phyloP scores from a whole-genome alignment of 352 stramenopile genomes.

The Globisporangium takayamanum region DNA sequence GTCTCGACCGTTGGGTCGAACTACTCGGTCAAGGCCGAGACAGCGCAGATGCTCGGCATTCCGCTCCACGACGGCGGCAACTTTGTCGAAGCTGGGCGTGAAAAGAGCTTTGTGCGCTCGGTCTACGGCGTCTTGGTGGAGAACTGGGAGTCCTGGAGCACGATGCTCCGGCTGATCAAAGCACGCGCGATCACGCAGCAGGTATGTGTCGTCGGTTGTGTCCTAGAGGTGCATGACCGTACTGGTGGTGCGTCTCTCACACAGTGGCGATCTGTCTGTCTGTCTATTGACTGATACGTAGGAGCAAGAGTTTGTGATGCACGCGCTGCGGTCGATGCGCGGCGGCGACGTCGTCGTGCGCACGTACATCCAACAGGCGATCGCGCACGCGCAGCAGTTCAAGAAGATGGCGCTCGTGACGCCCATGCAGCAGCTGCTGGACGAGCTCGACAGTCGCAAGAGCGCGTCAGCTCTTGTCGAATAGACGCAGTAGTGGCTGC shows the following conservation, averaged over 20 bases:
- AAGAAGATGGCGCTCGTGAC: slow-evolving; percentile 54
- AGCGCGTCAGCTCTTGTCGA: no score
- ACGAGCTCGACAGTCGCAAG: slow-evolving; percentile 11
- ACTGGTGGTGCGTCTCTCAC: background rate
- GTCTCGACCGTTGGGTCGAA: slow-evolving; percentile 61
- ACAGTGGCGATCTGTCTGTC: background rate
- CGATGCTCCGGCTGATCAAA: slow-evolving; percentile 78
- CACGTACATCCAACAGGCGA: slow-evolving; percentile 72
- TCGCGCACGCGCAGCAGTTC: slow-evolving; percentile 54
- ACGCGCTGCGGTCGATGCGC: slow-evolving; percentile 64
- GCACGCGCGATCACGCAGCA: slow-evolving; percentile 59
- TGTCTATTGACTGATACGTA: slow-evolving; percentile 9
- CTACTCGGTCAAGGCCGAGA: slow-evolving; percentile 75
- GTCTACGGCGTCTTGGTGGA: slow-evolving; percentile 77
- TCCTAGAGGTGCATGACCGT: background rate
- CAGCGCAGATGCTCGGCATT: slow-evolving; percentile 72
- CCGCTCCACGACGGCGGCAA: slow-evolving; percentile 52
- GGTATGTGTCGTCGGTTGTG: slow-evolving; percentile 18
- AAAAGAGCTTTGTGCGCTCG: slow-evolving; percentile 52
- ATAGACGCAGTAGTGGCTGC: no score
- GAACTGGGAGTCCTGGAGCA: slow-evolving; percentile 82
- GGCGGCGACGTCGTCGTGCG: slow-evolving; percentile 45
- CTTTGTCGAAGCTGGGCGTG: slow-evolving; percentile 38
- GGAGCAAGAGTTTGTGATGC: slow-evolving; percentile 79
- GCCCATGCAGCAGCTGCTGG: slow-evolving; percentile 36